Percentiles rank a stretch among this genome's conserved stretches.
Conservation (phyloP, 495 filamentous ascomycete species). For the Neurospora sp. region DNA sequence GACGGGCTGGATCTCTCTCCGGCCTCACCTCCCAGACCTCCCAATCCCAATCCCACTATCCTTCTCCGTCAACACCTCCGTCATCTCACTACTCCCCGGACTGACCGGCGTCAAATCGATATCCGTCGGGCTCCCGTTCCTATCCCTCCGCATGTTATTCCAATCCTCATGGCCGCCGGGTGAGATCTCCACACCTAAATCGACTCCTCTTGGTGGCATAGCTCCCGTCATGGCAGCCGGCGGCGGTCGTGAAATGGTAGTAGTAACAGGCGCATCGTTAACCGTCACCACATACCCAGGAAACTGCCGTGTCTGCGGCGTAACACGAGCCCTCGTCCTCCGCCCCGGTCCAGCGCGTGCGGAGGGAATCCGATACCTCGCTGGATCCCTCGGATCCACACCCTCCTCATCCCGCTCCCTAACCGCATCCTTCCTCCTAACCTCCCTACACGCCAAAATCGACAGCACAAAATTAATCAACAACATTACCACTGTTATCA, state of each 20-base stretch:
- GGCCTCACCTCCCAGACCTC: neutral
- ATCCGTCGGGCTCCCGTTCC: neutral
- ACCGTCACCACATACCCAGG: neutral
- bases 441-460: constrained; percentile 12
- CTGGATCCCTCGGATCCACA: neutral
- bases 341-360: neutral
- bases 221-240: neutral
- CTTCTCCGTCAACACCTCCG: neutral
- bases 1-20: neutral
- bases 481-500: neutral
- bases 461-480: constrained; percentile 13
- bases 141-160: neutral
- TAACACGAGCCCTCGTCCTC: neutral
- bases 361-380: neutral
- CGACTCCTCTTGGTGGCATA: neutral
- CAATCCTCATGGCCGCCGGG: neutral
- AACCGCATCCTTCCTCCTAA: constrained; percentile 7
- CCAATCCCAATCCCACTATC: neutral
- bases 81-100: neutral
- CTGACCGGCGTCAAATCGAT: neutral
- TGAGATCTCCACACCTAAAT: neutral
- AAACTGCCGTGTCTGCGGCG: neutral
- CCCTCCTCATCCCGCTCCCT: neutral
- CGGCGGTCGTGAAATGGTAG: neutral
- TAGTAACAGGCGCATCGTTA: neutral